Percentiles rank a stretch among this genome's conserved stretches.
phyloP scores from a whole-genome alignment of 192 early-diverging fungal genomes.

The Gryganskiella cystojenkinii region DNA sequence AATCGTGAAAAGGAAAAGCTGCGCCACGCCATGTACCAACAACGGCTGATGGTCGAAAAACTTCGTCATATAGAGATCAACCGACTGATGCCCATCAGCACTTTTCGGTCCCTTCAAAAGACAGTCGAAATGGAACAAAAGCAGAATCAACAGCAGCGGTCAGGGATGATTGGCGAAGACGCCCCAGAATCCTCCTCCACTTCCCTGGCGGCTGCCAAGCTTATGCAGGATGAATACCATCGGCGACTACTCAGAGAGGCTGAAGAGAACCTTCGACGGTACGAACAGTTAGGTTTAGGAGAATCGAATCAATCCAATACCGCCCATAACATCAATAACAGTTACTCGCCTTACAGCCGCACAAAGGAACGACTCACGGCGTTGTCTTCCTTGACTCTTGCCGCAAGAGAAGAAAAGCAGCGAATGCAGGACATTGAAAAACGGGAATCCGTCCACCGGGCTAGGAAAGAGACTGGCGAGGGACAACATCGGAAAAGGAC shows the following conservation, averaged over 20 bases:
- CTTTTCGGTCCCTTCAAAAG: slow-evolving; percentile 50
- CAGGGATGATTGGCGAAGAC: not conserved
- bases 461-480: not conserved
- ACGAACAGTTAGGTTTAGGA: slow-evolving; percentile 61
- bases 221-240: slow-evolving; percentile 50
- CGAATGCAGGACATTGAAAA: not conserved
- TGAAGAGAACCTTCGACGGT: slow-evolving; percentile 55
- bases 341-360: slow-evolving; percentile 34
- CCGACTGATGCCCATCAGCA: slow-evolving; percentile 53
- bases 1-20: slow-evolving; percentile 67
- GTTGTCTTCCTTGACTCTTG: not conserved
- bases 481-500: slow-evolving; percentile 17
- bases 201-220: slow-evolving; percentile 27
- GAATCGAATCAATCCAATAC: slow-evolving; percentile 2
- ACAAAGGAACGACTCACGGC: slow-evolving; percentile 25
- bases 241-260: slow-evolving; percentile 58
- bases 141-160: slow-evolving; percentile 13
- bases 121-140: slow-evolving; percentile 23
- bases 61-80: slow-evolving; percentile 61
- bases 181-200: slow-evolving; percentile 20
- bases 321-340: no score
- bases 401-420: not conserved
- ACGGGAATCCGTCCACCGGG: not conserved
- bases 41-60: slow-evolving; percentile 60
- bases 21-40: slow-evolving; percentile 64